Conservation (phyloP, 2,329 filamentous ascomycete species). For the Cladosporium sp. region DNA sequence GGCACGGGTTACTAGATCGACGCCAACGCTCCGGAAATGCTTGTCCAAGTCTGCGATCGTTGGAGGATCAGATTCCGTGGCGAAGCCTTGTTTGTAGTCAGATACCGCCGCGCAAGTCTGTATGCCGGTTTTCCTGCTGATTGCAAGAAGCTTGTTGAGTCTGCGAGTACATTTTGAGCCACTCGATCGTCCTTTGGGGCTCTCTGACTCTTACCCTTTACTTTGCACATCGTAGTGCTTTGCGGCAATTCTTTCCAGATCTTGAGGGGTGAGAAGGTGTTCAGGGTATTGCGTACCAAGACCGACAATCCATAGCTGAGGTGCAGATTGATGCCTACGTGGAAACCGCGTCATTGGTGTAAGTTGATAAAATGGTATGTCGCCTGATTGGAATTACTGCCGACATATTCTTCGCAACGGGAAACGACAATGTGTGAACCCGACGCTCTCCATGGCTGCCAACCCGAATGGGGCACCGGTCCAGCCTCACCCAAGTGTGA, state of each 20-base stretch:
- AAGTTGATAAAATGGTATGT: not conserved
- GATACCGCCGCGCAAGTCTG: slow-evolving; percentile 1
- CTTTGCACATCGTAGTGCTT: not conserved
- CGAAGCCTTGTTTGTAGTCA: not conserved
- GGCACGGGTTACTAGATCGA: slow-evolving; percentile 35
- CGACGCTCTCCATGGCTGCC: not conserved
- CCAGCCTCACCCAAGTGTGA: not conserved
- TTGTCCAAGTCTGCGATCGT: slow-evolving; percentile 28
- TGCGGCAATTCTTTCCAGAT: not conserved
- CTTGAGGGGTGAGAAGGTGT: not conserved
- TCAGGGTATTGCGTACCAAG: slow-evolving; percentile 13
- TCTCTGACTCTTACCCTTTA: not conserved
- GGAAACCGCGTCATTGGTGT: not conserved
- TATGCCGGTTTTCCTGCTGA: slow-evolving; percentile 13
- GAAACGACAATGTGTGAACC: not conserved
- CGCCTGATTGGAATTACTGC: not conserved
- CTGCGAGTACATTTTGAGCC: not conserved
- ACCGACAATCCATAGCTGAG: not conserved
- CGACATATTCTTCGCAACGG: not conserved
- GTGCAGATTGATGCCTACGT: not conserved
- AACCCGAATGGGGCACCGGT: not conserved
- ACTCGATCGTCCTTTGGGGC: not conserved
- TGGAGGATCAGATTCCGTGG: not conserved
- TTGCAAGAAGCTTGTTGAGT: slow-evolving; percentile 12
- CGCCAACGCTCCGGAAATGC: slow-evolving; percentile 34